Evolutionary conservation across 139 green algal species (phyloP).

Genomic region (Volvox africanus): DNA sequence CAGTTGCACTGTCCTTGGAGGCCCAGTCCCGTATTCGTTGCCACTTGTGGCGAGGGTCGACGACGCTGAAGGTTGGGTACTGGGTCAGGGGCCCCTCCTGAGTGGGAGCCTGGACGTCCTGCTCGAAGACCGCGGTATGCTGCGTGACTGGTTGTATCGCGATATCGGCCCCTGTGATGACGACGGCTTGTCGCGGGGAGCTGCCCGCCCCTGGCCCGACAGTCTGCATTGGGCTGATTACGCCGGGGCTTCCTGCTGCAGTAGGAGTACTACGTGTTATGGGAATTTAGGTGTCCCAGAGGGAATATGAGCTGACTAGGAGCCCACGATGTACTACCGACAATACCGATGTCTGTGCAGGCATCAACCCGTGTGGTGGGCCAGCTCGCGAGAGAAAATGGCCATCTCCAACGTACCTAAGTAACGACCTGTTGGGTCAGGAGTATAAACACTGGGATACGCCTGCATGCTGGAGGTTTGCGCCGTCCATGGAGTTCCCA

Average conservation of each 20-base stretch:
- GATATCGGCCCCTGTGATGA: conserved; percentile 27
- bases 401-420: background rate
- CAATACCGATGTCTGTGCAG: no score
- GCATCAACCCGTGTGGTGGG: no score
- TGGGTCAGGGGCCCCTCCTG: conserved; percentile 56
- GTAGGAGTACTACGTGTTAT: background rate
- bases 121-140: background rate
- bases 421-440: background rate
- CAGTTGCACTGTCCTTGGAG: conserved; percentile 32
- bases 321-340: no score
- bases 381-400: no score
- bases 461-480: conserved; percentile 16
- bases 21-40: conserved; percentile 58
- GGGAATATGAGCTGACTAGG: no score
- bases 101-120: conserved; percentile 19
- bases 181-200: background rate
- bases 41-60: conserved; percentile 55
- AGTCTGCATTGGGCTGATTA: background rate
- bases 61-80: conserved; percentile 44
- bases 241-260: conserved; percentile 13
- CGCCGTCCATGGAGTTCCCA: conserved; percentile 33
- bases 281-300: no score
- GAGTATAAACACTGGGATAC: background rate
- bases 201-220: background rate
- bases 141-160: background rate